phyloP scores from a whole-genome alignment of 2,329 filamentous ascomycete species.

The Xylaria sp. region DNA sequence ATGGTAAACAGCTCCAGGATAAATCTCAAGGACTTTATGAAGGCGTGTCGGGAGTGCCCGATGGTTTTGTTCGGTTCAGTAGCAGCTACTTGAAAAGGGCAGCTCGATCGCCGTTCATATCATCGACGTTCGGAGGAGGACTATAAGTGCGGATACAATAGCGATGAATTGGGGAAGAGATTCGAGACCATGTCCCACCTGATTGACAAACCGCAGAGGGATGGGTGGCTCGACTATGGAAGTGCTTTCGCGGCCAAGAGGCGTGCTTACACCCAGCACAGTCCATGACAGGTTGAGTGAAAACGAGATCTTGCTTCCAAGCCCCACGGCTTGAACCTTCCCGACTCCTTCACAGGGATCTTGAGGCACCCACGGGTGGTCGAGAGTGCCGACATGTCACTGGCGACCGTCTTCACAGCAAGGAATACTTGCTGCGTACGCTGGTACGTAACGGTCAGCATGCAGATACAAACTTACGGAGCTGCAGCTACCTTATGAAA shows the following conservation, averaged over 20 bases:
- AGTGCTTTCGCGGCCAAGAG: neutral
- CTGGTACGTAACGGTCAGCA: neutral
- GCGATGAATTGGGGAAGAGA: neutral
- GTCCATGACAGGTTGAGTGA: neutral
- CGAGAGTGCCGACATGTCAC: neutral
- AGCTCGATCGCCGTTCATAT: neutral
- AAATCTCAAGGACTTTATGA: neutral
- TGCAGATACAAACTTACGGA: neutral
- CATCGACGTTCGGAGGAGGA: neutral
- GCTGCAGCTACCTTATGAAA: neutral
- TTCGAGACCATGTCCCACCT: neutral
- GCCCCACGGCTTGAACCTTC: neutral
- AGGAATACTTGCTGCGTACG: too few species aligned
- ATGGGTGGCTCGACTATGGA: slow-evolving; percentile 7
- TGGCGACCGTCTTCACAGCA: neutral
- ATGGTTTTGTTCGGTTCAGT: neutral
- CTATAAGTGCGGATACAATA: neutral
- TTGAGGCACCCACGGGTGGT: neutral
- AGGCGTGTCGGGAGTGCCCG: neutral
- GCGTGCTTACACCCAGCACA: neutral
- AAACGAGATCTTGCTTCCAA: neutral
- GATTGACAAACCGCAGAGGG: slow-evolving; percentile 4
- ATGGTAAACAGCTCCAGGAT: neutral
- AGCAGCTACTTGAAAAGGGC: neutral
- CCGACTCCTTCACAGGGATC: neutral